Base-by-base conservation (phyloP, 176 grass and related monocot genomes). In the Oryza punctata region DNA sequence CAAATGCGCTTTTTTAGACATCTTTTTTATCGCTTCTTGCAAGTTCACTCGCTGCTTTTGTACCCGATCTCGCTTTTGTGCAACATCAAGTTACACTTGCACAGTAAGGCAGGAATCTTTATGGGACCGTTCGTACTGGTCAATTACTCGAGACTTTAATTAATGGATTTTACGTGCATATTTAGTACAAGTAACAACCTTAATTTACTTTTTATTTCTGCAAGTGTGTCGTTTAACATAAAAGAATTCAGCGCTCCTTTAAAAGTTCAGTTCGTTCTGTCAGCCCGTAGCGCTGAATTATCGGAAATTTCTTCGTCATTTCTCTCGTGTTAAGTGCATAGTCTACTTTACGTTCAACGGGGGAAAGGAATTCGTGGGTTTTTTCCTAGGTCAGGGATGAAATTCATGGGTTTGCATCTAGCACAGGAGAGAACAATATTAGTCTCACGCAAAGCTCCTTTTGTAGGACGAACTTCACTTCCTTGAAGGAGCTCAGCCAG, bases 391-490 rank as follows among this genome's bases (percentile, higher is more conserved):
- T 46, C 44, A 46, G 12, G 47, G 15, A 15, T 1, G 1, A 57
- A 57, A 21, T 18, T 21, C 5, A 57, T 57, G 50, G 18, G 49
- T 6, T 57, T 57, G 50, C 6, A 57, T 57, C 6, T 21, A 19
- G 18, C 18, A 21, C 50, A 21, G 3, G 21, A n/a, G 14, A 60
- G 3, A 61, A 27, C 10, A 50, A 10, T 10, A 40, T 73, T n/a
- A 15, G 24, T 75, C 44, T 87, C 12, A 87, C 45, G 16, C 15
- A n/a, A 65, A 66, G 25, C 11, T 11, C 16, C 16, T 82, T 86
- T 86, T 63, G 45, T 78, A 98, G 96, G 93, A 98, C 0, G 96
- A 98, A 49, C 89, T 98, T 60, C 93, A 92, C 40, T 89, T 89
- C 24, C 89, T 98, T 74, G 96, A 98, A 77, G 93, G 89, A 78